Percentiles rank a stretch among this genome's conserved stretches.
Conservation (phyloP, 2,329 filamentous ascomycete genomes). For the Stemphylium beticola region DNA sequence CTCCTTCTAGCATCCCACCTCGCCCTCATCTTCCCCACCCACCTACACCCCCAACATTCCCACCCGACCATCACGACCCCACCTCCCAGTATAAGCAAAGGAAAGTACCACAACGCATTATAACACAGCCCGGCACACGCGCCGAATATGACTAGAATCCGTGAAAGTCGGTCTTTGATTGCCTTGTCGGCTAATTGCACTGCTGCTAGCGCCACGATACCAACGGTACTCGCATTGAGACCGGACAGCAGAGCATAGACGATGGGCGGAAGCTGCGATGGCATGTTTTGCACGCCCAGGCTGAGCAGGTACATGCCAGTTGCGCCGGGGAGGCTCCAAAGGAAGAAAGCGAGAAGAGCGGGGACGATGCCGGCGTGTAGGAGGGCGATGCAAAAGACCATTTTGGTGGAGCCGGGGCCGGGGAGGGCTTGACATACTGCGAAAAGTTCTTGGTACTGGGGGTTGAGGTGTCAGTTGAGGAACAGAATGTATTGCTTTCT, state of each 20-base stretch:
- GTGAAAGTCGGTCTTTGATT: slow-evolving; percentile 68
- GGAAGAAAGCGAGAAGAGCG: slow-evolving; percentile 64
- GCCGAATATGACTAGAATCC: slow-evolving; percentile 68
- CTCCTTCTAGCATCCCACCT: slow-evolving; percentile 25
- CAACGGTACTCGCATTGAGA: slow-evolving; percentile 74
- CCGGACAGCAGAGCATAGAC: slow-evolving; percentile 75
- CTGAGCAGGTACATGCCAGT: slow-evolving; percentile 73
- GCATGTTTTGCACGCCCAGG: slow-evolving; percentile 67
- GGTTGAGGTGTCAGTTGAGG: not conserved
- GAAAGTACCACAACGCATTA: slow-evolving; percentile 78
- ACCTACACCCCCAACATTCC: slow-evolving; percentile 61
- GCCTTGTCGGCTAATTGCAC: slow-evolving; percentile 71
- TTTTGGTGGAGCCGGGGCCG: slow-evolving; percentile 73
- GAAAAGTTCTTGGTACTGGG: slow-evolving; percentile 74
- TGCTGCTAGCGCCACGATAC: slow-evolving; percentile 73
- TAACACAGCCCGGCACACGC: slow-evolving; percentile 72
- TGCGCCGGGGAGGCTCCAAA: slow-evolving; percentile 75
- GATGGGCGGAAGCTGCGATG: slow-evolving; percentile 62
- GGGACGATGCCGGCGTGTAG: slow-evolving; percentile 66
- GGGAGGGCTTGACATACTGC: slow-evolving; percentile 71
- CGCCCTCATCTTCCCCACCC: slow-evolving; percentile 42
- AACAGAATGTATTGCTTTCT: not conserved
- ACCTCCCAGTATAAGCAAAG: slow-evolving; percentile 64
- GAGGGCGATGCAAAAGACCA: slow-evolving; percentile 71
- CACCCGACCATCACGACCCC: slow-evolving; percentile 62